These are phyloP conservation scores for Cyclotella cryptica DNA, from an alignment of 108 stramenopile species.

Conservation along the genomic window DNA sequence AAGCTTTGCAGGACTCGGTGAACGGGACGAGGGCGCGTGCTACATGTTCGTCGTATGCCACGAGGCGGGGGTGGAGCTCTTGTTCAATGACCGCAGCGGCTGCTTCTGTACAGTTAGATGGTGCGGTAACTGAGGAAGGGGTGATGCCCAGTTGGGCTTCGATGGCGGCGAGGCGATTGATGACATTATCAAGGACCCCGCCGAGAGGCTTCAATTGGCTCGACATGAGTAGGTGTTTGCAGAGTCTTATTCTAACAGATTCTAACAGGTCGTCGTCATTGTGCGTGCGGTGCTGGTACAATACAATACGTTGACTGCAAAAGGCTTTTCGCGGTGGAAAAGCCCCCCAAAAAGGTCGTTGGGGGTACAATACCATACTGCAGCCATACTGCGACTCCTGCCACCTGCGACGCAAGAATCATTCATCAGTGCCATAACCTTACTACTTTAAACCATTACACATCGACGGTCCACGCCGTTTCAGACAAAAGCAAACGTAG, in stretches of 20 bases:
- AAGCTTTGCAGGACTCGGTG: slow-evolving; percentile 69
- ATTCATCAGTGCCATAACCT: too few relatives aligned
- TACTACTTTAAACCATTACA: too few relatives aligned
- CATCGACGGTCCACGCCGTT: slow-evolving; percentile 75
- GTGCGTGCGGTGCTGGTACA: too few relatives aligned
- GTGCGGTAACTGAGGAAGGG: slow-evolving; percentile 12
- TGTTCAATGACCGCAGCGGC: slow-evolving; percentile 49
- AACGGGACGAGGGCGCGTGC: slow-evolving; percentile 65
- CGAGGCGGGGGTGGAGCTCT: slow-evolving; percentile 57
- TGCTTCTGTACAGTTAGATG: slow-evolving; percentile 3
- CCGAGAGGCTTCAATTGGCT: slow-evolving; percentile 43
- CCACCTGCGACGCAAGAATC: too few relatives aligned
- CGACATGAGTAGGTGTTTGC: slow-evolving; percentile 23
- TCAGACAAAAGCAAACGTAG: slow-evolving; percentile 42
- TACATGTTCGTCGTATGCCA: slow-evolving; percentile 78
- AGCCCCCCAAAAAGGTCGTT: too few relatives aligned
- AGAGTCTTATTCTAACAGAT: too few relatives aligned
- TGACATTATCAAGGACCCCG: slow-evolving; percentile 42
- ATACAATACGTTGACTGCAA: too few relatives aligned
- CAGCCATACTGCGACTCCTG: too few relatives aligned
- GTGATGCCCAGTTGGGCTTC: slow-evolving; percentile 46
- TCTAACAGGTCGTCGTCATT: background rate
- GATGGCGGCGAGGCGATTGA: slow-evolving; percentile 39
- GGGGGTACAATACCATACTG: too few relatives aligned
- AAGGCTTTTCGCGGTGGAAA: too few relatives aligned